Base-by-base conservation (phyloP, 2,329 filamentous ascomycete genomes). In the Lachnellula hyalina region DNA sequence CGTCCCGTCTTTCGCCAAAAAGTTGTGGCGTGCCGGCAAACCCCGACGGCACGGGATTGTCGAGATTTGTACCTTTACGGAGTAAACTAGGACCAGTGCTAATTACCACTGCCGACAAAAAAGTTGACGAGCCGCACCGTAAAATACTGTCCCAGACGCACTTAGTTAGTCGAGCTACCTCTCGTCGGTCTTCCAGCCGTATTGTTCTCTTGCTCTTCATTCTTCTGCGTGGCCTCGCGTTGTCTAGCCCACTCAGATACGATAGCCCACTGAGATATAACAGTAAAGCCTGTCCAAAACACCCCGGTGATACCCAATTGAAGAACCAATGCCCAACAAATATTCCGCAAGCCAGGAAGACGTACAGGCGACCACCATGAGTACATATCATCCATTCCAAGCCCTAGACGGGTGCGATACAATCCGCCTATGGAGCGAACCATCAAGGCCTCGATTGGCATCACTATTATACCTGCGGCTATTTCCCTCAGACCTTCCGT, bases 371-470 rank as follows among this genome's bases (percentile, higher is more conserved):
- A 35, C 9, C 17, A 42, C 25, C 49, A 51, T 2, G 52, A 40
- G 34, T 61, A 65, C 9, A 68, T 50, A 53, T 67, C 61, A 3
- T 44, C 51, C 17, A 62, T 19, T 4, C 44, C 50, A 6, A 63
- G n/a, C 14, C 57, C 59, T 17, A 55, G 49, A 55, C 55, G 65
- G 4, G 35, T 45, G 53, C 61, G 58, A 44, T 60, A 67, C 42
- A 62, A 59, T 52, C 60, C 59, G 8, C 59, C 68, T 34, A 71
- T 60, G 11, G 63, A 47, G 19, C 67, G 54, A 1, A 70, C 60
- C 63, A 68, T 65, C 3, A 64, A 32, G 9, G 65, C 63, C 47
- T 71, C 68, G 7, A 70, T 44, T 11, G 68, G 68, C 48, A 68
- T 55, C 4, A 66, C 57, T 15, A 69, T 25, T 12, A 68, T 57